Percentiles rank a stretch among this genome's conserved stretches.
Conservation (phyloP, 225 moss, liverwort and hornwort genomes). For the Thuidium tamariscinum region DNA sequence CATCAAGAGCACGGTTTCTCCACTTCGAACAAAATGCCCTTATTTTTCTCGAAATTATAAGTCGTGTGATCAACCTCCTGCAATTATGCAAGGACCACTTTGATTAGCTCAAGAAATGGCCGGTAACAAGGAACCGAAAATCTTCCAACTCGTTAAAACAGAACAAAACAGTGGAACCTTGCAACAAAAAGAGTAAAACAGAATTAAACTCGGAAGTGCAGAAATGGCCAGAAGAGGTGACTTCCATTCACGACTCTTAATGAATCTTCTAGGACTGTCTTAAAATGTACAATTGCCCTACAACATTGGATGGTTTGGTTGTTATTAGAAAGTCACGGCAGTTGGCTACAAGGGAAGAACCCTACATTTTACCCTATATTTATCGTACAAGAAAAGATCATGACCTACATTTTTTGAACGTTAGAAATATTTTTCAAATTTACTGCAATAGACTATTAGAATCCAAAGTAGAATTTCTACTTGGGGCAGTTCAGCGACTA, state of each 20-base stretch:
- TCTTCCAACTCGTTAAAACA: background rate
- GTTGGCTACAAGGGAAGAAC: background rate
- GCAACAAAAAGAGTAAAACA: background rate
- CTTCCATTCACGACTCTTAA: background rate
- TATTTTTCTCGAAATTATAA: background rate
- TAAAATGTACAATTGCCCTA: background rate
- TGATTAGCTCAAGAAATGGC: background rate
- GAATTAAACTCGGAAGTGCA: background rate
- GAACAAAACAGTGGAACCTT: background rate
- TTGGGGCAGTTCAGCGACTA: background rate
- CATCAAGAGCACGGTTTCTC: background rate
- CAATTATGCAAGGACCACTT: background rate
- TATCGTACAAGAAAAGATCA: background rate
- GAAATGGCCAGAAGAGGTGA: background rate
- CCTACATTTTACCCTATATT: background rate
- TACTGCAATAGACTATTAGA: background rate
- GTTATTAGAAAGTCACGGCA: background rate
- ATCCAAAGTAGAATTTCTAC: background rate
- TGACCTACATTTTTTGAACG: background rate
- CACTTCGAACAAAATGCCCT: conserved; percentile 11
- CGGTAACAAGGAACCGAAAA: background rate
- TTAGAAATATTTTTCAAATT: background rate
- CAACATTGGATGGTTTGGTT: background rate
- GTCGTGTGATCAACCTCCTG: conserved; percentile 3
- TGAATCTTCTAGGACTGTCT: background rate